Conservation (phyloP, 2,329 filamentous ascomycete species). For the Penicillium sp. region DNA sequence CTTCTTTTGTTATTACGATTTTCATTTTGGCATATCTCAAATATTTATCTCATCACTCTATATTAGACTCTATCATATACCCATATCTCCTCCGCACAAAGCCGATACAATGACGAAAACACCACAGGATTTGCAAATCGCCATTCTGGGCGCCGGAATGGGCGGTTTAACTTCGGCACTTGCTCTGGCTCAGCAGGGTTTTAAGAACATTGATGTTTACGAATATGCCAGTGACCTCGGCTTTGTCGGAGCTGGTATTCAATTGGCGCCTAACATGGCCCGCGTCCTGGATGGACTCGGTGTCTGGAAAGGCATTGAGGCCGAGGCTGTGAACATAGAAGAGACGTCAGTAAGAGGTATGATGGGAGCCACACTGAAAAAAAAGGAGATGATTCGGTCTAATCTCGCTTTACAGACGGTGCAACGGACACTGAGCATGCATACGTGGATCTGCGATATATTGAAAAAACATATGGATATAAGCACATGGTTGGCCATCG, state of each 20-base stretch:
- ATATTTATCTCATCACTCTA: not conserved
- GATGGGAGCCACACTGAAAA: constrained; percentile 14
- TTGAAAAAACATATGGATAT: constrained; percentile 67
- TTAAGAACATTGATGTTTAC: constrained; percentile 70
- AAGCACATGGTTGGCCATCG: constrained; percentile 80
- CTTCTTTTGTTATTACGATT: not conserved
- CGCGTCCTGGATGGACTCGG: constrained; percentile 71
- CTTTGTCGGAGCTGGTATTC: constrained; percentile 82
- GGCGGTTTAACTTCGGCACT: constrained; percentile 71
- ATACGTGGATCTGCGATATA: constrained; percentile 67
- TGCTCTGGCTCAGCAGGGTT: constrained; percentile 72
- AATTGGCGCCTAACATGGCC: constrained; percentile 79
- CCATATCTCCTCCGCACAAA: constrained; percentile 3
- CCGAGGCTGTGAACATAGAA: constrained; percentile 67
- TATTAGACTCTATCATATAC: not conserved
- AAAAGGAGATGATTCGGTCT: not conserved
- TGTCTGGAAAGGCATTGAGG: constrained; percentile 69
- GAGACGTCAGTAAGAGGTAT: constrained; percentile 70
- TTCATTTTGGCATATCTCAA: not conserved
- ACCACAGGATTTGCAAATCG: constrained; percentile 42
- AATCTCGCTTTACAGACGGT: constrained; percentile 51
- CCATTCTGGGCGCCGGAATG: constrained; percentile 63
- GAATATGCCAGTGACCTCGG: constrained; percentile 71
- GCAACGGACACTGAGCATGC: constrained; percentile 67
- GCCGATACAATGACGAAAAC: constrained; percentile 26